Base-by-base conservation (phyloP, 2,329 filamentous ascomycete genomes). In the Coniochaeta pulveracea region DNA sequence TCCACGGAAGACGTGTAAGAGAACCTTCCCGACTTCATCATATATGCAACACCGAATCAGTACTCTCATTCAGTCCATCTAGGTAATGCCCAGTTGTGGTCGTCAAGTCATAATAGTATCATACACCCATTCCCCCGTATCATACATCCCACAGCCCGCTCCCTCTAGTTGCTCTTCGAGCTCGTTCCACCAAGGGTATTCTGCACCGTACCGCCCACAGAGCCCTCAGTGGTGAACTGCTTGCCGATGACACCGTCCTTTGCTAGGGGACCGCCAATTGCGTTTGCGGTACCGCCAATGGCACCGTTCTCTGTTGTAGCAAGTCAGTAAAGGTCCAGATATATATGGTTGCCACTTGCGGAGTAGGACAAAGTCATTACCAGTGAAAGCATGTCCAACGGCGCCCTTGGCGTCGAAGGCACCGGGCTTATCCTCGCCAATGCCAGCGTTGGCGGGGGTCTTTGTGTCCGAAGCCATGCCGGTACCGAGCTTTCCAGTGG, bases 371-470 rank as follows among this genome's bases (percentile, higher is more conserved):
- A 8, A 5, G 11, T 11, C 36, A 49, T 30, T 47, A 65, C 63
- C 60, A 4, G 64, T 74, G 44, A 74, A 74, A 15, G 72, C 66
- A 42, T 66, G 69, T 14, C 70, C 69, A 21, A 74, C 59, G 0
- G 58, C 52, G 5, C 69, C 69, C 1, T 61, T 50, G 1, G 59
- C 62, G 25, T 69, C 69, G 29, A 75, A 54, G 1, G 57, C 45
- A 40, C 54, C 61, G 19, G 60, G 58, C 43, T 54, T 45, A 33
- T 48, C 43, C 3, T 36, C 22, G 19, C 49, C 49, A 6, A 50
- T 6, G 8, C 43, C 28, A 10, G 43, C 34, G 16, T 42, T 51
- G 12, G 49, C 49, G 5, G 42, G 41, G 4, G 48, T 52, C 15
- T 37, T 35, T 9, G 25, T 33, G 12, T 31, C 28, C 28, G 28